Percentiles rank a stretch among this genome's conserved stretches.
Evolutionary conservation across 345 rosid species (phyloP).

Genomic region (Adansonia digitata): DNA sequence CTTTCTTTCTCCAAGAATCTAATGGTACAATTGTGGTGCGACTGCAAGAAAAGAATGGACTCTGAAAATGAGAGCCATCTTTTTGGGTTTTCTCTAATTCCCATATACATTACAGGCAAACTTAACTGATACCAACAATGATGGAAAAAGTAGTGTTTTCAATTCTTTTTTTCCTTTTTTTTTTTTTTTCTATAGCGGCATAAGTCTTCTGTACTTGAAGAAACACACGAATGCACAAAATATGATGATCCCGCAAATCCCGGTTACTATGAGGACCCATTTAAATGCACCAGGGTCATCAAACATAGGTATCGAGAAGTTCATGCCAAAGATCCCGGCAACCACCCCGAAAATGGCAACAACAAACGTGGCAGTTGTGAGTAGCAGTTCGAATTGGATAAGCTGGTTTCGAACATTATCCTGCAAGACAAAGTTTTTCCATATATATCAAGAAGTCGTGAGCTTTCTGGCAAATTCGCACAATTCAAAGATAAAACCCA

Average conservation of each 20-base stretch:
- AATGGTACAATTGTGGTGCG: neutral
- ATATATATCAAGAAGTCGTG: neutral
- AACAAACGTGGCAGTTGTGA: constrained; percentile 89
- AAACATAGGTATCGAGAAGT: constrained; percentile 64
- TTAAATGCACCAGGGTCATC: constrained; percentile 64
- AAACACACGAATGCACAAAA: constrained; percentile 81
- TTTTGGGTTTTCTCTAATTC: constrained; percentile 14
- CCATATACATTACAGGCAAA: neutral
- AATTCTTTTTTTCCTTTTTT: too few relatives aligned
- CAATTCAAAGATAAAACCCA: neutral
- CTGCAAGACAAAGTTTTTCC: constrained; percentile 33
- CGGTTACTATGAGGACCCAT: constrained; percentile 85
- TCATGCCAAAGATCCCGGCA: constrained; percentile 97
- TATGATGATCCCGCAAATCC: constrained; percentile 49
- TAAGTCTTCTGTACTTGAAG: constrained; percentile 87
- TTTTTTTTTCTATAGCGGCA: constrained; percentile 56
- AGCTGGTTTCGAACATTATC: constrained; percentile 96
- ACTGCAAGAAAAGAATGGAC: constrained; percentile 1
- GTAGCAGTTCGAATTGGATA: constrained; percentile 89
- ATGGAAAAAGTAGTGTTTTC: neutral
- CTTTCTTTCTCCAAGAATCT: neutral
- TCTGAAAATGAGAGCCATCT: neutral
- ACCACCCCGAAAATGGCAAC: constrained; percentile 97
- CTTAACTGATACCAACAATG: neutral
- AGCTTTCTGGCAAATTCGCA: neutral